Conservation (phyloP, 2,329 filamentous ascomycete genomes). For the Microcyclospora pomicola region DNA sequence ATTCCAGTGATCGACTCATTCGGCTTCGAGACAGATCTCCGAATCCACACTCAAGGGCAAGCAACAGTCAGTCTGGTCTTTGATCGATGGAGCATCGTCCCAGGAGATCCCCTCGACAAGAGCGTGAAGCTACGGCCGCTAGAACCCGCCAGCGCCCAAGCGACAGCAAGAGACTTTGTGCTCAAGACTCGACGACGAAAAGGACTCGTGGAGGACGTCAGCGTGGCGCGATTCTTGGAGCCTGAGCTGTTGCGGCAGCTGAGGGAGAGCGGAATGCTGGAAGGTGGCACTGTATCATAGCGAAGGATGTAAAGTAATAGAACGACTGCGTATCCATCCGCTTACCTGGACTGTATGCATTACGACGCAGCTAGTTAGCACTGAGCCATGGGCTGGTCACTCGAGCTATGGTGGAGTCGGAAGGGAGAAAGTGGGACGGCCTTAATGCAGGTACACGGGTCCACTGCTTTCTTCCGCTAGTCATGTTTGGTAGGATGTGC, state of each 20-base stretch:
- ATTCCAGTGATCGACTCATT: conserved; percentile 96
- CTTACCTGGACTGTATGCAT: no score
- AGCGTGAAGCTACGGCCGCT: conserved; percentile 69
- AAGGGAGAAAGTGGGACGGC: no score
- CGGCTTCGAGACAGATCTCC: conserved; percentile 91
- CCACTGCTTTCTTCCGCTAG: no score
- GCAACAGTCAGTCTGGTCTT: conserved; percentile 86
- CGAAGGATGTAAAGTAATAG: neutral
- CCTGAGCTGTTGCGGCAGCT: conserved; percentile 81
- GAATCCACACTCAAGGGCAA: conserved; percentile 89
- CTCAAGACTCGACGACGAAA: conserved; percentile 89
- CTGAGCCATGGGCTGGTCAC: no score
- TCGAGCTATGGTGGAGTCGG: no score
- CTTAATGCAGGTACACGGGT: no score
- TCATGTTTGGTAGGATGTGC: no score
- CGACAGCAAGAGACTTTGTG: conserved; percentile 88
- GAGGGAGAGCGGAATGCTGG: conserved; percentile 72
- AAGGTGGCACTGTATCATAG: conserved; percentile 1
- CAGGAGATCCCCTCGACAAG: conserved; percentile 85
- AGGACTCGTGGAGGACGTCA: conserved; percentile 88
- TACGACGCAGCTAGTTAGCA: no score
- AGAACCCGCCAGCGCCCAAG: conserved; percentile 76
- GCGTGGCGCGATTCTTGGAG: conserved; percentile 90
- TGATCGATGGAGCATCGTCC: conserved; percentile 90
- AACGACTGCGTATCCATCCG: neutral